Evolutionary conservation across 2,329 filamentous ascomycete genomes (phyloP), one percentile per base, ranked within the genome.

Genomic region (Alternaria solani): DNA sequence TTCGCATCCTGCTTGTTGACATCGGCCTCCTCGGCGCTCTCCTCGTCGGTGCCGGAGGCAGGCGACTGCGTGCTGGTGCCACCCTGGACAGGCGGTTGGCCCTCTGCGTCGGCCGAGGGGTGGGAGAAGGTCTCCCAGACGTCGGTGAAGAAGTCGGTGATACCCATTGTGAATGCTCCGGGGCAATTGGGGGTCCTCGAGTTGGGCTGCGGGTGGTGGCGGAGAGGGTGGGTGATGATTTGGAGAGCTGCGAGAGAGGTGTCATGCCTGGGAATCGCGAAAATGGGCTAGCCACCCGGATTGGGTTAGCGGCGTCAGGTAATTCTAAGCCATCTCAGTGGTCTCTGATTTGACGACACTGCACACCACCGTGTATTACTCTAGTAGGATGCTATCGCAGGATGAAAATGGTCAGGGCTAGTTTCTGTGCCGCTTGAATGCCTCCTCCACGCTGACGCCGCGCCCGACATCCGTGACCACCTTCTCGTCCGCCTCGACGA

Each of bases 81-180:
- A 61, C 81, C 80, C 60, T 75, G 72, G 59, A 60, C 57, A 26
- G 73, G 68, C 66, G 79, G 79, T 63, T 59, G 57, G 78, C 20
- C 46, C 80, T 83, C 81, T 73, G 82, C 80, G 69, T 81, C 74
- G 64, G 78, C 73, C 53, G 77, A 76, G 57, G 76, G 77, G 69
- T 76, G 80, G 76, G 85, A 84, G 80, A 87, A 88, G 83, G 84
- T 88, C 82, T 84, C 87, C 82, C 84, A 88, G 83, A 85, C 81
- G 79, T 88, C 86, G 80, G 84, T 82, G 81, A 89, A 84, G 80
- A 88, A 86, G 77, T 89, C 86, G 78, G 86, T 82, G 81, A 89
- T 81, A 79, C 86, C 86, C 87, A 89, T 89, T 76, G 69, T 74
- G 64, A 63, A 61, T 59, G 63, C 63, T 68, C 66, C 66, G 67